Evolutionary conservation across 805 yeast species (phyloP).

Genomic region (Barnettozyma populi): DNA sequence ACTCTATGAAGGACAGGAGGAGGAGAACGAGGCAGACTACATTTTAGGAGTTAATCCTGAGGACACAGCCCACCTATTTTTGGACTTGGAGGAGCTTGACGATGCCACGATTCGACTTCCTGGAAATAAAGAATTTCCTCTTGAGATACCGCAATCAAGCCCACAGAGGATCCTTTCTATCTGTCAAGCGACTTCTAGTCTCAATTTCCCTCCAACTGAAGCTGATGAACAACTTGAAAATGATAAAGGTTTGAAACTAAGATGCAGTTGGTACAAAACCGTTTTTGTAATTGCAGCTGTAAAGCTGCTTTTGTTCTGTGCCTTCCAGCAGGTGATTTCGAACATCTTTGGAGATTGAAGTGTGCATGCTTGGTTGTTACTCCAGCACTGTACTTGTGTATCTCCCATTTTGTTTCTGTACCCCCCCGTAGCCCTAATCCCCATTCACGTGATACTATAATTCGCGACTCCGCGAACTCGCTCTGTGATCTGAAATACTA

Average conservation of each 20-base stretch:
- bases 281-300: too few relatives aligned
- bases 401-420: too few relatives aligned
- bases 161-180: not conserved
- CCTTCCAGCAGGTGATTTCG: too few relatives aligned
- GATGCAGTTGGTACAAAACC: not conserved
- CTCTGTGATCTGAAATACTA: not conserved
- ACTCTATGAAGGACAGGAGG: too few relatives aligned
- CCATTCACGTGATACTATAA: not conserved
- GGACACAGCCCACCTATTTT: not conserved
- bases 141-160: not conserved
- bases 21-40: too few relatives aligned
- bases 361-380: too few relatives aligned
- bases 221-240: too few relatives aligned
- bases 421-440: too few relatives aligned
- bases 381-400: too few relatives aligned
- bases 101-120: not conserved
- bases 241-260: not conserved
- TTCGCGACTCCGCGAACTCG: not conserved
- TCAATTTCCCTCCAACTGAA: not conserved
- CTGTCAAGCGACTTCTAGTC: not conserved
- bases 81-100: not conserved
- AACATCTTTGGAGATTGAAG: too few relatives aligned
- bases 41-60: not conserved
- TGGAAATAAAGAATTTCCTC: not conserved
- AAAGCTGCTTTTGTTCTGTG: too few relatives aligned